Percentiles rank a stretch among this genome's conserved stretches.
These are phyloP conservation scores for Penicillium sp. DNA, from an alignment of 2,329 filamentous ascomycete species.

Conservation along the genomic window DNA sequence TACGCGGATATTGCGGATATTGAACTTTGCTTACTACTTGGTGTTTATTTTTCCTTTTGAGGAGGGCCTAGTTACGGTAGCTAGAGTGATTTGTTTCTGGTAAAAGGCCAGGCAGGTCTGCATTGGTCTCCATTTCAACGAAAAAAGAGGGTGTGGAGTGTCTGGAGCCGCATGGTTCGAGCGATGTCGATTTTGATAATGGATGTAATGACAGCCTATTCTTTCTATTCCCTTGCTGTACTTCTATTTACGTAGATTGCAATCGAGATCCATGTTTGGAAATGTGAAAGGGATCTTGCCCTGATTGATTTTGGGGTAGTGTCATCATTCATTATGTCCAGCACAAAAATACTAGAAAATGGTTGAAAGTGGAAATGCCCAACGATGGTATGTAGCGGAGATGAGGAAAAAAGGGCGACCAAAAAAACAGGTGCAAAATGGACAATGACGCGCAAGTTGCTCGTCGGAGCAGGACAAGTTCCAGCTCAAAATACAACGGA, in stretches of 20 bases:
- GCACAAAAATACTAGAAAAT: conserved; percentile 11
- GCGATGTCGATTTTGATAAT: conserved; percentile 26
- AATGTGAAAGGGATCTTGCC: conserved; percentile 4
- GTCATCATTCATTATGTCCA: conserved; percentile 26
- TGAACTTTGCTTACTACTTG: conserved; percentile 10
- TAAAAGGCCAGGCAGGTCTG: not conserved
- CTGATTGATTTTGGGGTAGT: conserved; percentile 6
- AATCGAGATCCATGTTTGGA: not conserved
- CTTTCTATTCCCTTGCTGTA: conserved; percentile 1
- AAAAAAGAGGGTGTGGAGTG: conserved; percentile 13
- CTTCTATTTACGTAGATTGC: not conserved
- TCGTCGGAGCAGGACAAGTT: not conserved
- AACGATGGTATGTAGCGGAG: conserved; percentile 15
- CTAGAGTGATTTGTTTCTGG: not conserved
- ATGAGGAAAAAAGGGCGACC: conserved; percentile 2
- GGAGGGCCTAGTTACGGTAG: not conserved
- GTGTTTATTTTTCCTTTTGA: conserved; percentile 2
- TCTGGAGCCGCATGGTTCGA: conserved; percentile 13
- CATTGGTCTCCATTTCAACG: conserved; percentile 2
- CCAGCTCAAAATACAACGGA: conserved; percentile 1
- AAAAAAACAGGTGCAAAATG: conserved; percentile 9
- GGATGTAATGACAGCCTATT: conserved; percentile 28
- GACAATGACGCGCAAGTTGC: conserved; percentile 1
- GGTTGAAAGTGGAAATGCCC: conserved; percentile 9
- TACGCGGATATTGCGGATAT: conserved; percentile 16